Conservation (phyloP, 1,139 yeast genomes). For the Citeromyces hawaiiensis region DNA sequence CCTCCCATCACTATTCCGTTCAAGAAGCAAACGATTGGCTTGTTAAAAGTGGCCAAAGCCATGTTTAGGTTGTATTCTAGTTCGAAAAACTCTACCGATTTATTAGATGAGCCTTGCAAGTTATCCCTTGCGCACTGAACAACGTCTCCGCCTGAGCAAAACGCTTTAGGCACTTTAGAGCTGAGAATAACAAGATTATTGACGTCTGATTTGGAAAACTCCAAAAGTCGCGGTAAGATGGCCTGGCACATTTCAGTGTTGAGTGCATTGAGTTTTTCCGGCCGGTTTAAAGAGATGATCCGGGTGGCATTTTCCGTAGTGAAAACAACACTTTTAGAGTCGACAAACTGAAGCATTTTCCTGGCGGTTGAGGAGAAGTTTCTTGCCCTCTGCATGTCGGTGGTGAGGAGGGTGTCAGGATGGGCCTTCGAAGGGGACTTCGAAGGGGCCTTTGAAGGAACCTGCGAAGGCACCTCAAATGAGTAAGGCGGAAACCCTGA, state of each 20-base stretch:
- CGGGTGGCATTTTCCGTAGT: conserved; percentile 55
- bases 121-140: conserved; percentile 54
- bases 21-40: conserved; percentile 76
- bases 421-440: too few species aligned
- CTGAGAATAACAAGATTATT: conserved; percentile 58
- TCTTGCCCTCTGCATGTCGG: not conserved
- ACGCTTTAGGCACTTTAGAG: conserved; percentile 50
- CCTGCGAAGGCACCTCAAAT: too few species aligned
- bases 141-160: conserved; percentile 94
- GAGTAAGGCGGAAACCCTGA: too few species aligned
- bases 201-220: conserved; percentile 57
- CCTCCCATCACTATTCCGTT: conserved; percentile 98
- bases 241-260: conserved; percentile 66
- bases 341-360: conserved; percentile 3
- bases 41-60: conserved; percentile 64
- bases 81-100: conserved; percentile 58
- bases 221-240: conserved; percentile 63
- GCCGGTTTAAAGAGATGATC: conserved; percentile 65
- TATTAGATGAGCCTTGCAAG: conserved; percentile 29
- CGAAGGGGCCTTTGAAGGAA: too few species aligned
- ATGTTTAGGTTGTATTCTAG: conserved; percentile 76
- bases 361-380: not conserved
- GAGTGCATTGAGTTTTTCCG: conserved; percentile 75
- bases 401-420: conserved; percentile 7
- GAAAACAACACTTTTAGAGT: conserved; percentile 44